Evolutionary conservation across 2,329 filamentous ascomycete species (phyloP).

Genomic region (Talaromyces islandicus): DNA sequence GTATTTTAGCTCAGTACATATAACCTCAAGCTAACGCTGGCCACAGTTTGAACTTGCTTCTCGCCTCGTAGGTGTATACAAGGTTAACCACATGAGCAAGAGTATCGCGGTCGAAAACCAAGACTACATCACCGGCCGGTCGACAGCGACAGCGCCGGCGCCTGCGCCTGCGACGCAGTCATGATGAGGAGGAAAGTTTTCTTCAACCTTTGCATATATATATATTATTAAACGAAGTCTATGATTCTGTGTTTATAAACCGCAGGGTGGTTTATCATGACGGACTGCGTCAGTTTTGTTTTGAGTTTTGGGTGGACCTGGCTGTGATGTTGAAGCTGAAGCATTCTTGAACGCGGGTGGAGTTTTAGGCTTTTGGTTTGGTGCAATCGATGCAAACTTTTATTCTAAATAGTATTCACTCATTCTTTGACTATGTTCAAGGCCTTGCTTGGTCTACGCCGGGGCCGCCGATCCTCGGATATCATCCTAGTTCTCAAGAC

Average conservation of each 20-base stretch:
- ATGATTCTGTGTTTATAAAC: not conserved
- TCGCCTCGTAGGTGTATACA: conserved; percentile 93
- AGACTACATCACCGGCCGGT: conserved; percentile 57
- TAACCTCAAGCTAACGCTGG: not conserved
- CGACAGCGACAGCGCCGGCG: not conserved
- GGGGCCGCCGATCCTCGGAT: not conserved
- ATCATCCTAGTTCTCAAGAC: not conserved
- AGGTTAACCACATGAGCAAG: conserved; percentile 98
- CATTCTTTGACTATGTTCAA: not conserved
- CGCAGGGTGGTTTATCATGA: not conserved
- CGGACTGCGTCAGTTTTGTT: not conserved
- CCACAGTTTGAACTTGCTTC: conserved; percentile 81
- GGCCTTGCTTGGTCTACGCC: too few species aligned
- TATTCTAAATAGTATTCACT: not conserved
- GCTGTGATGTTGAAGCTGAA: not conserved
- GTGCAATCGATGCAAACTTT: not conserved
- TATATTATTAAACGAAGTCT: not conserved
- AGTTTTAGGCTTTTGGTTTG: not conserved
- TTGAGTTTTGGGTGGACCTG: not conserved
- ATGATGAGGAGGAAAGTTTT: not conserved
- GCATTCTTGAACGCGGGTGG: not conserved
- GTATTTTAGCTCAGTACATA: not conserved
- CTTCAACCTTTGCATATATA: not conserved
- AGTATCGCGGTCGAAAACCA: conserved; percentile 82
- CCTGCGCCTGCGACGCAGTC: conserved; percentile 5